Evolutionary conservation across 2,329 filamentous ascomycete species (phyloP).

Genomic region (Metarhizium rileyi): DNA sequence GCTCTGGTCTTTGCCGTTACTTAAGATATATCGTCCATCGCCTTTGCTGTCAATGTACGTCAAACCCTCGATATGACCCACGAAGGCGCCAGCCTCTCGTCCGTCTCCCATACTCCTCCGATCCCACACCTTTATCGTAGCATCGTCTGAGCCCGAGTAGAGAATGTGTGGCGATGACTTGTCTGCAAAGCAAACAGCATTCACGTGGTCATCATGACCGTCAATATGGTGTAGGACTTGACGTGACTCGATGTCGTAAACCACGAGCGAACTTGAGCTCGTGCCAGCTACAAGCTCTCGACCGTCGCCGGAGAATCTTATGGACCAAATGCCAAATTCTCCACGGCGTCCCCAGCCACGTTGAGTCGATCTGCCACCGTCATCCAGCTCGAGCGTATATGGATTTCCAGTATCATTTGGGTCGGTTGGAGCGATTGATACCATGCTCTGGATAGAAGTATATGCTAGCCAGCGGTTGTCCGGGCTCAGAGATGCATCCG

Average conservation of each 20-base stretch:
- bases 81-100: constrained; percentile 56
- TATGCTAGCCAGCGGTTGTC: constrained; percentile 91
- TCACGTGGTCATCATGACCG: constrained; percentile 83
- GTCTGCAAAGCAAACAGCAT: constrained; percentile 93
- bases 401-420: constrained; percentile 73
- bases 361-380: constrained; percentile 8
- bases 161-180: constrained; percentile 81
- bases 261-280: constrained; percentile 66
- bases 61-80: constrained; percentile 56
- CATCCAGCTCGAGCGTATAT: constrained; percentile 60
- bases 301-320: constrained; percentile 88
- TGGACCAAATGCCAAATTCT: constrained; percentile 68
- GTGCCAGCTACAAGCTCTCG: constrained; percentile 86
- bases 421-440: constrained; percentile 81
- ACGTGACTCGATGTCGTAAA: constrained; percentile 84
- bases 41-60: constrained; percentile 63
- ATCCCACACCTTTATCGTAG: constrained; percentile 94
- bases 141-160: constrained; percentile 92
- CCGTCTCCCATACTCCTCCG: constrained; percentile 82
- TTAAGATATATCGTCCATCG: constrained; percentile 73
- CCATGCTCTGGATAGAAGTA: constrained; percentile 74
- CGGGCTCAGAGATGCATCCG: constrained; percentile 81
- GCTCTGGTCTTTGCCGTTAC: constrained; percentile 90
- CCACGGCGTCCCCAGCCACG: constrained; percentile 19
- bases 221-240: constrained; percentile 62